These are phyloP conservation scores for Tuber brumale DNA, from an alignment of 495 filamentous ascomycete species.

Conservation along the genomic window DNA sequence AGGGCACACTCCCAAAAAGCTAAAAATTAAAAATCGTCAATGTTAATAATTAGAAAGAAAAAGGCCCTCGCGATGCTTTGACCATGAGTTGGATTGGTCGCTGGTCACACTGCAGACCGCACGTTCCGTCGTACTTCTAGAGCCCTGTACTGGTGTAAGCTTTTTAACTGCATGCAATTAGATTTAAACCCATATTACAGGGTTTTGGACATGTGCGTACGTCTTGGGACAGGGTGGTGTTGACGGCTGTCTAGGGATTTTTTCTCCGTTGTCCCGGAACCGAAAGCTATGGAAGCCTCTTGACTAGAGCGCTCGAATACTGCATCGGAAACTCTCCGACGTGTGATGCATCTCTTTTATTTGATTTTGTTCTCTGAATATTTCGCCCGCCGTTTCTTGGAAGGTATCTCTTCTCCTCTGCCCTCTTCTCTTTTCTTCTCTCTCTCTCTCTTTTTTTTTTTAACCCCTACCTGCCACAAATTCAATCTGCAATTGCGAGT, in stretches of 20 bases:
- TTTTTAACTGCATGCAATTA: slow-evolving; percentile 25
- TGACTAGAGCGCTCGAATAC: not conserved
- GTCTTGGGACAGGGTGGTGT: slow-evolving; percentile 10
- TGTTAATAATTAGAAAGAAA: slow-evolving; percentile 14
- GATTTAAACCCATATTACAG: slow-evolving; percentile 14
- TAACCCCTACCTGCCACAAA: not conserved
- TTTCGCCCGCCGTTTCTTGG: not conserved
- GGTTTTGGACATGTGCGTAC: slow-evolving; percentile 21
- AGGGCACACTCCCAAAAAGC: not conserved
- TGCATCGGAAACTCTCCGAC: not conserved
- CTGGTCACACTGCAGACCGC: slow-evolving; percentile 24
- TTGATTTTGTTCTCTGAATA: not conserved
- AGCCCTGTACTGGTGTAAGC: slow-evolving; percentile 4
- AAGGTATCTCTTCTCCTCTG: not conserved
- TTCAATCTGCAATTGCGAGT: not conserved
- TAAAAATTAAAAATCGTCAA: slow-evolving; percentile 9
- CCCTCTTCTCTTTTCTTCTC: not conserved
- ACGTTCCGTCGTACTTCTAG: slow-evolving; percentile 30
- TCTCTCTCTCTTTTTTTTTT: not conserved
- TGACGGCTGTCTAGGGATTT: slow-evolving; percentile 5
- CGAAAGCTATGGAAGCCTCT: slow-evolving; percentile 9
- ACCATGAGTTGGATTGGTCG: slow-evolving; percentile 7
- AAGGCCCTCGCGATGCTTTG: slow-evolving; percentile 22
- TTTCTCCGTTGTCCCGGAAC: slow-evolving; percentile 11
- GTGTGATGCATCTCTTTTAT: not conserved